Evolutionary conservation across 2,329 filamentous ascomycete species (phyloP).

Genomic region (Macrophomina pseudophaseolina): DNA sequence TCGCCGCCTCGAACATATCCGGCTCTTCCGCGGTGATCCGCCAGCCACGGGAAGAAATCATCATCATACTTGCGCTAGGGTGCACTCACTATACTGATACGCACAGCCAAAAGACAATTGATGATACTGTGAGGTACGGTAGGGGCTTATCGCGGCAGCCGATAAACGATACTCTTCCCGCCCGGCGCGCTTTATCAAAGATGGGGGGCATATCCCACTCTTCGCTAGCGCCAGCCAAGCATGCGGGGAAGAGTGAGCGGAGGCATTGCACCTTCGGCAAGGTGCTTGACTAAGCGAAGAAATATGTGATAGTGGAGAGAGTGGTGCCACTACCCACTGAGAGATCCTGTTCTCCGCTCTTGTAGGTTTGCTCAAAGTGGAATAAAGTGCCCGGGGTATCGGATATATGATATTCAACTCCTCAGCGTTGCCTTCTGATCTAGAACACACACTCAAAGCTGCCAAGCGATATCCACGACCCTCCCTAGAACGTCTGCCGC

Average conservation of each 20-base stretch:
- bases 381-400: not conserved
- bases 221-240: not conserved
- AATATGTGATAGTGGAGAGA: not conserved
- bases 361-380: not conserved
- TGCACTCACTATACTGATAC: slow-evolving; percentile 9
- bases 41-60: not conserved
- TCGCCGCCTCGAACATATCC: not conserved
- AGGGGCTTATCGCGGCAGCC: not conserved
- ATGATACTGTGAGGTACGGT: not conserved
- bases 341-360: not conserved
- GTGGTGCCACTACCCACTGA: not conserved
- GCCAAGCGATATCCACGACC: not conserved
- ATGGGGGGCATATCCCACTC: slow-evolving; percentile 19
- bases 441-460: not conserved
- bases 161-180: not conserved
- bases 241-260: slow-evolving; percentile 14
- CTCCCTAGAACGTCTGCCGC: not conserved
- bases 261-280: not conserved
- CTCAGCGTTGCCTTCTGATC: not conserved
- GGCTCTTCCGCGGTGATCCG: not conserved
- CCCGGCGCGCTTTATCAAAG: slow-evolving; percentile 2
- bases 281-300: not conserved
- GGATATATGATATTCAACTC: slow-evolving; percentile 6
- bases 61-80: not conserved
- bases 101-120: not conserved